Percentiles rank a stretch among this genome's conserved stretches.
Conservation (phyloP, 1,284 basidiomycete species). For the Ceratobasidium papillatum region DNA sequence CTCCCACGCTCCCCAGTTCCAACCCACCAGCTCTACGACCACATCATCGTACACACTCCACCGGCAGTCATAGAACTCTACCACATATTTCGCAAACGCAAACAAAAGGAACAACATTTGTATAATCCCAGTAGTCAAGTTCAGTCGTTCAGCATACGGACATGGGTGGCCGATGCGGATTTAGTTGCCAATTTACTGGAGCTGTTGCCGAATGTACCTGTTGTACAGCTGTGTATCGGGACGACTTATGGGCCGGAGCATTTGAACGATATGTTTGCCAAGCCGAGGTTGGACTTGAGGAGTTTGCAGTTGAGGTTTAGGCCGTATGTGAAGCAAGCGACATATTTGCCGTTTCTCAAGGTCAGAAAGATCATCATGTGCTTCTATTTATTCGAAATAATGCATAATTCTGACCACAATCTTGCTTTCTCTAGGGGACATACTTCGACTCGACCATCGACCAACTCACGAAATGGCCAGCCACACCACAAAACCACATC, state of each 20-base stretch:
- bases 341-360: slow-evolving; percentile 73
- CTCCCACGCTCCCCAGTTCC: slow-evolving; percentile 65
- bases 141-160: slow-evolving; percentile 59
- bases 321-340: slow-evolving; percentile 73
- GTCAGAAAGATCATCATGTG: not conserved
- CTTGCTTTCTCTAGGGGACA: too few relatives aligned
- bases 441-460: slow-evolving; percentile 71
- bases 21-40: slow-evolving; percentile 60
- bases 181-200: slow-evolving; percentile 65
- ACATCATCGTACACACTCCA: slow-evolving; percentile 62
- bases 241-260: slow-evolving; percentile 72
- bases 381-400: too few relatives aligned
- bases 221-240: slow-evolving; percentile 65
- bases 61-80: slow-evolving; percentile 58
- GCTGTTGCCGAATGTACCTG: slow-evolving; percentile 59
- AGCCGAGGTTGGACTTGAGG: slow-evolving; percentile 54
- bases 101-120: not conserved
- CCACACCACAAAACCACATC: slow-evolving; percentile 50
- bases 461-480: slow-evolving; percentile 66
- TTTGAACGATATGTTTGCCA: slow-evolving; percentile 64
- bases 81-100: slow-evolving; percentile 14
- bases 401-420: too few relatives aligned
- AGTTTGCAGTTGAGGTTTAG: slow-evolving; percentile 67
- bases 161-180: slow-evolving; percentile 70
- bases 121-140: slow-evolving; percentile 55